Conservation (phyloP, 495 filamentous ascomycete species). For the Hypoxylon subgilvum region DNA sequence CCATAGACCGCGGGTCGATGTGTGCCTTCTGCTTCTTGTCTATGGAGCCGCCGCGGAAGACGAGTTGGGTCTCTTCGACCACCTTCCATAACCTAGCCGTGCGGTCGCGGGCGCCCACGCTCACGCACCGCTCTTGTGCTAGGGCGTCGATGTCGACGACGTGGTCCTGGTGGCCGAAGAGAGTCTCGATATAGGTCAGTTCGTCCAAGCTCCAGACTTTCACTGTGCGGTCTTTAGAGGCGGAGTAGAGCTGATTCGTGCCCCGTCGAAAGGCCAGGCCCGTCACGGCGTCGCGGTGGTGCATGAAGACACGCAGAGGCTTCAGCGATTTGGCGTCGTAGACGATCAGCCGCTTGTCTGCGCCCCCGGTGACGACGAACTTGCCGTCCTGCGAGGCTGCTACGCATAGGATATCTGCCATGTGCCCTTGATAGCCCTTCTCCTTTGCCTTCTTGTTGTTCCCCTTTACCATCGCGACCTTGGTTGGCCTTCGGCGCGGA, state of each 20-base stretch:
- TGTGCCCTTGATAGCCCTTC: slow-evolving; percentile 73
- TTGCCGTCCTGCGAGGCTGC: slow-evolving; percentile 87
- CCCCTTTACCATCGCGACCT: slow-evolving; percentile 69
- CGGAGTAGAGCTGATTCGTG: slow-evolving; percentile 90
- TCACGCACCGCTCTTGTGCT: slow-evolving; percentile 84
- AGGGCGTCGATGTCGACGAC: slow-evolving; percentile 83
- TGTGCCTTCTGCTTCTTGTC: slow-evolving; percentile 59
- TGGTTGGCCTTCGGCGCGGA: slow-evolving; percentile 72
- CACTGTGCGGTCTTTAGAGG: slow-evolving; percentile 84
- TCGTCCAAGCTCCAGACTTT: slow-evolving; percentile 80
- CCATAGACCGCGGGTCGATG: slow-evolving; percentile 50
- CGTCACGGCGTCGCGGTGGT: slow-evolving; percentile 87
- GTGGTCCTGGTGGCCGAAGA: slow-evolving; percentile 94
- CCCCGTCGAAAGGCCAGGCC: slow-evolving; percentile 83
- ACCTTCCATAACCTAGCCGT: slow-evolving; percentile 98
- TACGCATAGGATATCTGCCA: slow-evolving; percentile 75
- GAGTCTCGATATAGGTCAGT: slow-evolving; percentile 88
- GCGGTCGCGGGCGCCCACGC: slow-evolving; percentile 84
- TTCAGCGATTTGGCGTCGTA: slow-evolving; percentile 81
- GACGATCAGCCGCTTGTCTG: slow-evolving; percentile 79
- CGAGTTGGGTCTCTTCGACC: slow-evolving; percentile 89
- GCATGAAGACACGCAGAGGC: slow-evolving; percentile 81
- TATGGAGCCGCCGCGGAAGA: slow-evolving; percentile 82
- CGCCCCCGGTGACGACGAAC: slow-evolving; percentile 87
- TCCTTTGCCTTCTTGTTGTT: slow-evolving; percentile 66